These are phyloP conservation scores for Calvatia gigantea DNA, from an alignment of 768 basidiomycete species.

Conservation along the genomic window DNA sequence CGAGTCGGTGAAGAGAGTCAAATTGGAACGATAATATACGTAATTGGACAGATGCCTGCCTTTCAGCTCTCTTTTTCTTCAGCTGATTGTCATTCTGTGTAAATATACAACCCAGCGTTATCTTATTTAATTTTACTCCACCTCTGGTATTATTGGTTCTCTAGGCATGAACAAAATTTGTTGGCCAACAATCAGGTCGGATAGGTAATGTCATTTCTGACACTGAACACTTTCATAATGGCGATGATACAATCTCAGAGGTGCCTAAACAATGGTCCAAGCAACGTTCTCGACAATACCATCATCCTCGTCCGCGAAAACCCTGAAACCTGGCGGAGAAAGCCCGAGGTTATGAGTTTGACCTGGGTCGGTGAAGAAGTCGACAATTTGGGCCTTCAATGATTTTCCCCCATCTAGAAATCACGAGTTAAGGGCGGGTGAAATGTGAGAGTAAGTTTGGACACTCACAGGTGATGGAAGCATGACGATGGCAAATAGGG, in stretches of 20 bases:
- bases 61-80: too few relatives aligned
- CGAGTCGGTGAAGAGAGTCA: not conserved
- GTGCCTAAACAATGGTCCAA: constrained; percentile 22
- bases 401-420: constrained; percentile 20
- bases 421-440: not conserved
- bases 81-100: too few relatives aligned
- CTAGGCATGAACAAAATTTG: too few relatives aligned
- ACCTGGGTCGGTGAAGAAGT: constrained; percentile 20
- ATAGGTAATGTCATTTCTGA: too few relatives aligned
- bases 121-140: too few relatives aligned
- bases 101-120: too few relatives aligned
- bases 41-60: not conserved
- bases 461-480: constrained; percentile 24
- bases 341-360: constrained; percentile 23
- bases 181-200: not conserved
- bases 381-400: constrained; percentile 26
- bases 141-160: too few relatives aligned
- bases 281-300: constrained; percentile 27
- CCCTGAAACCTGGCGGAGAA: constrained; percentile 22
- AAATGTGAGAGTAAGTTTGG: not conserved
- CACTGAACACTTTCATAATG: too few relatives aligned
- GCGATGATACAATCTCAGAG: not conserved
- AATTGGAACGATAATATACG: not conserved
- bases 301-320: constrained; percentile 22
- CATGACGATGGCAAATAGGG: constrained; percentile 26